Conservation (phyloP, 192 early-diverging fungal species). For the Dissophora ornata region DNA sequence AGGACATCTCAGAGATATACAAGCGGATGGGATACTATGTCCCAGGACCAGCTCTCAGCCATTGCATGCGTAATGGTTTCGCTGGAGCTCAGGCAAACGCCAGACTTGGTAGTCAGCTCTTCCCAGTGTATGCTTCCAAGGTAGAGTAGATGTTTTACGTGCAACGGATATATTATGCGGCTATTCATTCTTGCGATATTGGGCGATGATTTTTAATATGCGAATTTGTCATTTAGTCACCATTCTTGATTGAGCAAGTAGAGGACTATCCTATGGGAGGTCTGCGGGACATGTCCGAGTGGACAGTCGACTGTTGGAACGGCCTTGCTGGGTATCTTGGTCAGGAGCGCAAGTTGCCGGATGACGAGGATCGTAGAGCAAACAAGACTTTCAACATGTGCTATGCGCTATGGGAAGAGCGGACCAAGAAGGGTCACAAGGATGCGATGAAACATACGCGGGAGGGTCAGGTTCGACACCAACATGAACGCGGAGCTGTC, state of each 20-base stretch:
- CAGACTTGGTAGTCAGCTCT: slow-evolving; percentile 65
- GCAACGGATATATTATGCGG: too few species aligned
- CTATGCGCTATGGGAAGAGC: slow-evolving; percentile 40
- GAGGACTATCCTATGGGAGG: slow-evolving; percentile 80
- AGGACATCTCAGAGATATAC: slow-evolving; percentile 75
- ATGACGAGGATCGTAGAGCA: slow-evolving; percentile 20
- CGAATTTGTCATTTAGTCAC: slow-evolving; percentile 60
- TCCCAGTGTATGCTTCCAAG: slow-evolving; percentile 66
- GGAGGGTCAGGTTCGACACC: slow-evolving; percentile 12
- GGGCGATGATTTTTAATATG: too few species aligned
- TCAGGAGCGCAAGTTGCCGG: slow-evolving; percentile 30
- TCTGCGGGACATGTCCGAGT: slow-evolving; percentile 69
- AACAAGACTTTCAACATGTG: slow-evolving; percentile 40
- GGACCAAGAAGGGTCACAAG: slow-evolving; percentile 1
- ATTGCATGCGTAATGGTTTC: slow-evolving; percentile 72
- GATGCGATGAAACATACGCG: neutral
- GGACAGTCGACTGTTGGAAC: slow-evolving; percentile 68
- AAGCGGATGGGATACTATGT: slow-evolving; percentile 55
- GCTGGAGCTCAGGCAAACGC: slow-evolving; percentile 67
- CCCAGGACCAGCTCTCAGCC: slow-evolving; percentile 50
- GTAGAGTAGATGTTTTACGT: slow-evolving; percentile 39
- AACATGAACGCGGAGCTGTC: neutral
- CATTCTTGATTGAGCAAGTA: slow-evolving; percentile 80
- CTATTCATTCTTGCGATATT: too few species aligned
- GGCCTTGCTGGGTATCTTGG: slow-evolving; percentile 60